These are phyloP conservation scores for Colletotrichum cordylinicola DNA, from an alignment of 2,329 filamentous ascomycete genomes.

Conservation along the genomic window DNA sequence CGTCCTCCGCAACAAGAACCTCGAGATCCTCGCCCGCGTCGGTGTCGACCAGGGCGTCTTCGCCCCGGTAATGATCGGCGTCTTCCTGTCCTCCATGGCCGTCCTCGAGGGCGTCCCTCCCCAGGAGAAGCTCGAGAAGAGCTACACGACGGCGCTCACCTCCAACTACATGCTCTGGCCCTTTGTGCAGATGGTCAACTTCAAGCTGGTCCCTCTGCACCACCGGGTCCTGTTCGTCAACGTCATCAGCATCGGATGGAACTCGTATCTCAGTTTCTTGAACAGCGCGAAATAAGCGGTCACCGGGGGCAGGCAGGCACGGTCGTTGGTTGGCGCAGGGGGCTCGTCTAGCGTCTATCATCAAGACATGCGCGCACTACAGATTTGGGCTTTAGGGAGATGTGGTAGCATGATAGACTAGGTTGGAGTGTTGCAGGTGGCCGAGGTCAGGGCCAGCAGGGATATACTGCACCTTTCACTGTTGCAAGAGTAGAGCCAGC, in stretches of 20 bases:
- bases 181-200: constrained; percentile 83
- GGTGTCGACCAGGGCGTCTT: constrained; percentile 82
- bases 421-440: not conserved
- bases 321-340: not conserved
- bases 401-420: not conserved
- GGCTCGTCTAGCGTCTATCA: not conserved
- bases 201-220: constrained; percentile 83
- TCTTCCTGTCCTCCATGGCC: constrained; percentile 87
- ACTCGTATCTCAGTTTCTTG: constrained; percentile 67
- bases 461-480: not conserved
- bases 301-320: not conserved
- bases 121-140: constrained; percentile 72
- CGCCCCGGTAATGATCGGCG: constrained; percentile 80
- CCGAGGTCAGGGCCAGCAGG: not conserved
- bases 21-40: constrained; percentile 81
- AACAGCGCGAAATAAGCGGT: constrained; percentile 48
- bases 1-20: constrained; percentile 65
- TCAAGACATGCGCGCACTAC: not conserved
- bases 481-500: not conserved
- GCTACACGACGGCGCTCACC: constrained; percentile 74
- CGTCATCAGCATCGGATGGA: constrained; percentile 73
- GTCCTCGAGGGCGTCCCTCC: constrained; percentile 71
- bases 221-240: constrained; percentile 89
- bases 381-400: not conserved
- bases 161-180: constrained; percentile 94